Evolutionary conservation across 345 rosid species (phyloP).

Genomic region (Aegle marmelos): DNA sequence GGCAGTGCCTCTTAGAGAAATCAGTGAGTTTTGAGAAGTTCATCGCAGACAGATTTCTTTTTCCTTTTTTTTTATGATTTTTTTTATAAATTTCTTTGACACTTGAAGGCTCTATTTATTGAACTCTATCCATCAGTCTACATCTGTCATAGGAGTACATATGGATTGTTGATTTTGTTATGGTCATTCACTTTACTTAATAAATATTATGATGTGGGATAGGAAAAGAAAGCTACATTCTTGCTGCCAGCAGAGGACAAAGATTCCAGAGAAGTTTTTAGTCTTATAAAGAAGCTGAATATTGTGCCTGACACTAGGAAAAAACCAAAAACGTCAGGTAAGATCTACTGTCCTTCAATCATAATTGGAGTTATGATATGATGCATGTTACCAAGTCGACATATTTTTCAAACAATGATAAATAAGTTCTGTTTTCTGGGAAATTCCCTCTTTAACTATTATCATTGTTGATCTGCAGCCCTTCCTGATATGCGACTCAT

Average conservation of each 20-base stretch:
- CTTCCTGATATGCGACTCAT: constrained; percentile 40
- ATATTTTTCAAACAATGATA: not conserved
- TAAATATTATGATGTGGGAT: constrained; percentile 27
- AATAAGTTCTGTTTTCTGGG: not conserved
- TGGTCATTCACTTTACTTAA: not conserved
- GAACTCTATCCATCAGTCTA: not conserved
- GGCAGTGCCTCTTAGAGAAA: constrained; percentile 47
- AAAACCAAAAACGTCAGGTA: constrained; percentile 67
- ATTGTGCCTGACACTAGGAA: constrained; percentile 51
- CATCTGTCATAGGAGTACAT: not conserved
- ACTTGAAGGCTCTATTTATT: not conserved
- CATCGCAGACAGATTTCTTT: not conserved
- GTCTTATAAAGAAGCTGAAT: constrained; percentile 70
- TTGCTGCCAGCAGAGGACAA: constrained; percentile 56
- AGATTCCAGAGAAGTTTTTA: constrained; percentile 57
- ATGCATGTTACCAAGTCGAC: not conserved
- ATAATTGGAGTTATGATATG: not conserved
- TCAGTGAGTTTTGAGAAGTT: constrained; percentile 51
- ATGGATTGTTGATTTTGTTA: not conserved
- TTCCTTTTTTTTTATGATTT: not conserved
- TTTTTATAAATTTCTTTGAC: not conserved
- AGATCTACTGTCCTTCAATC: constrained; percentile 21
- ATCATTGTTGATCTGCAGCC: constrained; percentile 35
- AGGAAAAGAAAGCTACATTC: constrained; percentile 51
- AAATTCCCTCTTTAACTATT: not conserved